Percentiles rank a stretch among this genome's conserved stretches.
phyloP scores from a whole-genome alignment of 2,329 filamentous ascomycete genomes.

The Acarospora socialis region DNA sequence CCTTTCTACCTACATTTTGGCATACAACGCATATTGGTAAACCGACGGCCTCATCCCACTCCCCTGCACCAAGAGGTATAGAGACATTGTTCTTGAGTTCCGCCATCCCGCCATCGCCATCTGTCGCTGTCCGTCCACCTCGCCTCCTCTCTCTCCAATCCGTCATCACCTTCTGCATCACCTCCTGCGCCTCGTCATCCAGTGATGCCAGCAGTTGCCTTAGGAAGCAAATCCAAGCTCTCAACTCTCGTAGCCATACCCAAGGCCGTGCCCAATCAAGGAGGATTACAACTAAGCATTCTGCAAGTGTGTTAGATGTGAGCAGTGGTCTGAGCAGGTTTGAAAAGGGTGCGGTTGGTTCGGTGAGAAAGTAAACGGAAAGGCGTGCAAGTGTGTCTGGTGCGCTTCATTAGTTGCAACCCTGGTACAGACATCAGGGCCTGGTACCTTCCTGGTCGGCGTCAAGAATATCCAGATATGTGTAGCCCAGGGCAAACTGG shows the following conservation, averaged over 20 bases:
- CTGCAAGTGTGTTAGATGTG: slow-evolving; percentile 67
- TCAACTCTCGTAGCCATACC: slow-evolving; percentile 76
- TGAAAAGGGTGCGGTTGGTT: slow-evolving; percentile 67
- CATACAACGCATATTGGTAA: slow-evolving; percentile 88
- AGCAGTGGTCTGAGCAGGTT: slow-evolving; percentile 72
- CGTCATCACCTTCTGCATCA: slow-evolving; percentile 75
- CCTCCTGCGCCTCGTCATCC: slow-evolving; percentile 60
- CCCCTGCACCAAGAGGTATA: slow-evolving; percentile 69
- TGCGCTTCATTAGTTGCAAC: neutral
- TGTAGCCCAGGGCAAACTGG: slow-evolving; percentile 83
- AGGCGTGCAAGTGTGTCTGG: slow-evolving; percentile 78
- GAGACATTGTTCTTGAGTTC: too few species aligned
- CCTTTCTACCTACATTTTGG: slow-evolving; percentile 55
- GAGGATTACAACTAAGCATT: slow-evolving; percentile 80
- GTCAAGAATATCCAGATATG: slow-evolving; percentile 87
- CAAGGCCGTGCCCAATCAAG: slow-evolving; percentile 92
- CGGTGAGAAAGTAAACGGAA: slow-evolving; percentile 77
- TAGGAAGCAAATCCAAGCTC: slow-evolving; percentile 78
- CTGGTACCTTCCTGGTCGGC: slow-evolving; percentile 72
- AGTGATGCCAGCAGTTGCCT: slow-evolving; percentile 61
- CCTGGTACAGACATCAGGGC: too few species aligned
- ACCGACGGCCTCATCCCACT: slow-evolving; percentile 84
- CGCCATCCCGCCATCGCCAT: slow-evolving; percentile 46
- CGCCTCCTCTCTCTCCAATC: slow-evolving; percentile 65
- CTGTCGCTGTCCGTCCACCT: slow-evolving; percentile 39